Conservation (phyloP, 768 basidiomycete genomes). For the Mrakia hoshinonis region DNA sequence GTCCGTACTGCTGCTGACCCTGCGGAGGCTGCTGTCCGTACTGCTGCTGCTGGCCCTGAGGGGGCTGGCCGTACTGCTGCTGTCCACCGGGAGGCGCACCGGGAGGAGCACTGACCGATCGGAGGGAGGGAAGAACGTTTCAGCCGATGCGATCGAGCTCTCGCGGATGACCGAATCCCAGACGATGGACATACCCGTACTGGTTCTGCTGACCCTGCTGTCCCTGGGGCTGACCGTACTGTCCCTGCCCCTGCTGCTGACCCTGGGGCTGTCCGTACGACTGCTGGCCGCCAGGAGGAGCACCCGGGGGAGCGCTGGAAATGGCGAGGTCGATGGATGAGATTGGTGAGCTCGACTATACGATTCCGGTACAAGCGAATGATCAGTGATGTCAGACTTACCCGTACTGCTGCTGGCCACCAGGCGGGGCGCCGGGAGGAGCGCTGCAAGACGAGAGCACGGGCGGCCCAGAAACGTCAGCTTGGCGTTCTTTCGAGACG, state of each 20-base stretch:
- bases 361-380: background rate
- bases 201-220: slow-evolving; percentile 15
- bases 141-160: background rate
- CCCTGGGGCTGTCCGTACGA: slow-evolving; percentile 3
- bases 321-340: background rate
- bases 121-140: background rate
- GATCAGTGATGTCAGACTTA: background rate
- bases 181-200: background rate
- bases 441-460: background rate
- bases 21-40: slow-evolving; percentile 9
- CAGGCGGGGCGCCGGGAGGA: slow-evolving; percentile 8
- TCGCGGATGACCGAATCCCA: background rate
- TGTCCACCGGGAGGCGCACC: slow-evolving; percentile 5
- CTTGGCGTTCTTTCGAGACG: background rate
- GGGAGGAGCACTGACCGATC: slow-evolving; percentile 4
- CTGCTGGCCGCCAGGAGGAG: background rate
- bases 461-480: background rate
- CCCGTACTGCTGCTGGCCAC: background rate
- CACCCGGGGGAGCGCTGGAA: background rate
- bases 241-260: slow-evolving; percentile 2
- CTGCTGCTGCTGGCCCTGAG: slow-evolving; percentile 20
- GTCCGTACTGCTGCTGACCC: slow-evolving; percentile 30
- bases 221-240: background rate
- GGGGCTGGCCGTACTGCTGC: slow-evolving; percentile 21
- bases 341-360: background rate